phyloP scores from a whole-genome alignment of 2,329 filamentous ascomycete genomes.

The Fusarium proliferatum region DNA sequence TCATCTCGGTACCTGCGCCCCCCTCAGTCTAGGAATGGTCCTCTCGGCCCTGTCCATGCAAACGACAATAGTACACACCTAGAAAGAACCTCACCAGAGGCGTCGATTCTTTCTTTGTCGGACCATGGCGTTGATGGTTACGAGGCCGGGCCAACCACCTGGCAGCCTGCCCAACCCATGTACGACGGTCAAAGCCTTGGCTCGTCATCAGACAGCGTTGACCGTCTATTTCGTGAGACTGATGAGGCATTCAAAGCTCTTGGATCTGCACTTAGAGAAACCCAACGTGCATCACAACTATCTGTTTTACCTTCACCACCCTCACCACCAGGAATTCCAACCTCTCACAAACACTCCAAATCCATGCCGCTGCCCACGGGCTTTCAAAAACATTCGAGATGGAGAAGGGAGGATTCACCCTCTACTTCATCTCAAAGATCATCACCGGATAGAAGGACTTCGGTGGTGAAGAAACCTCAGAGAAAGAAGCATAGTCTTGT shows the following conservation, averaged over 20 bases:
- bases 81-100: conserved; percentile 9
- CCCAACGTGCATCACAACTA: conserved; percentile 34
- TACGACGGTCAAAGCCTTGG: conserved; percentile 32
- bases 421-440: conserved; percentile 21
- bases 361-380: conserved; percentile 41
- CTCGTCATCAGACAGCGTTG: conserved; percentile 52
- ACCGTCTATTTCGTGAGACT: conserved; percentile 60
- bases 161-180: conserved; percentile 15
- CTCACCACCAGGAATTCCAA: conserved; percentile 28
- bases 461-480: conserved; percentile 56
- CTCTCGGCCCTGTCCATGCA: conserved; percentile 4
- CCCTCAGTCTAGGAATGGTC: conserved; percentile 37
- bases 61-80: conserved; percentile 11
- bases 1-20: conserved; percentile 32
- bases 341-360: conserved; percentile 33
- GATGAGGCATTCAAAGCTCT: conserved; percentile 63
- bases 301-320: conserved; percentile 28
- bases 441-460: conserved; percentile 44
- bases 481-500: conserved; percentile 50
- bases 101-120: conserved; percentile 42
- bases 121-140: conserved; percentile 24
- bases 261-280: conserved; percentile 54
- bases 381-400: conserved; percentile 30
- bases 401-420: conserved; percentile 20
- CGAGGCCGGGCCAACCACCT: conserved; percentile 22